Evolutionary conservation across 208 protist genomes (phyloP), one percentile per base, ranked within the genome.

Genomic region (Acanthamoeba healyi): DNA sequence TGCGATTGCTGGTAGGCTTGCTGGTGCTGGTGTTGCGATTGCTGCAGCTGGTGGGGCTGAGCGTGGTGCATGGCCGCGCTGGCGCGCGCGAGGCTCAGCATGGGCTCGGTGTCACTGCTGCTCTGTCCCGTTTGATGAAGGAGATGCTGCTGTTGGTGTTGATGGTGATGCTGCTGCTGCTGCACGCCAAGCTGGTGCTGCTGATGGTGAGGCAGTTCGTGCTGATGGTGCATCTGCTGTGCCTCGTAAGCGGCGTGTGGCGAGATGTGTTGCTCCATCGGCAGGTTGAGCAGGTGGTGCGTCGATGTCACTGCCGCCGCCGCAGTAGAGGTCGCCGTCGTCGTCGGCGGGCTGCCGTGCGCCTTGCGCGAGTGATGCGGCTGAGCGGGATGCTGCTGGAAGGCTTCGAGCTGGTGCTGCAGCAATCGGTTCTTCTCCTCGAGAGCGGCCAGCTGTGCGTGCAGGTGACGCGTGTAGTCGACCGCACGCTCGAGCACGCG

Each of bases 391-490:
- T 72, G 63, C 15, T 72, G 63, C 15, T 61, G 38, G n/a, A 38
- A 26, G 46, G 44, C 7, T 6, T 86, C 77, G 77, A 86, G 77
- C 77, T 86, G 77, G 19, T 61, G 42, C 77, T 86, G 77, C 15
- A 86, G 46, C 22, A 86, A 6, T 4, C 77, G 77, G 77, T 86
- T 86, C 77, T 86, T 86, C 29, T 86, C 77, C 32, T 86, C 77
- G 29, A 86, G 77, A 7, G 77, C 46, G n/a, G 77, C 77, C 15
- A 86, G 38, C 46, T 86, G 77, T 19, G 77, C 46, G 77, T 86
- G 77, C 24, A 91, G 58, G 22, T 91, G 56, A 15, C 84, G 84
- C 56, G 58, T 91, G 56, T 74, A 72, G 32, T 91, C 58, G 46
- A 91, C 84, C 15, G 84, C 84, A 19, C 58, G 56, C 36, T 91